Evolutionary conservation across 1,139 yeast genomes (phyloP).

Genomic region (Saccharomycopsis crataegensis): DNA sequence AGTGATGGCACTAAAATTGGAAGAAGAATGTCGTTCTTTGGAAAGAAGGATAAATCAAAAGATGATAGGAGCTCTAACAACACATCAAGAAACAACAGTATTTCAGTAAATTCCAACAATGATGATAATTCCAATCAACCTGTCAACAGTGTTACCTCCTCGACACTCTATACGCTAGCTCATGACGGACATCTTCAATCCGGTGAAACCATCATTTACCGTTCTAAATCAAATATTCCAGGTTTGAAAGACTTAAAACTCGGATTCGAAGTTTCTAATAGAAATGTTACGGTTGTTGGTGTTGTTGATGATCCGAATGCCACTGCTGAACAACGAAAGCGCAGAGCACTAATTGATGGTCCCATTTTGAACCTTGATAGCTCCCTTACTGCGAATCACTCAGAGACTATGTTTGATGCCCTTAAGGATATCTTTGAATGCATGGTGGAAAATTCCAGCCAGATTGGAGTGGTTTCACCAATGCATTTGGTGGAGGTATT

Average conservation of each 20-base stretch:
- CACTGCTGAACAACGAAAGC: slow-evolving; percentile 67
- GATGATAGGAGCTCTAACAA: not conserved
- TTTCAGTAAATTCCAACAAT: not conserved
- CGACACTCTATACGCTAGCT: not conserved
- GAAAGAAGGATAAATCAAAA: slow-evolving; percentile 10
- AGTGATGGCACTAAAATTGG: not conserved
- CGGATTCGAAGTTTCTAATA: slow-evolving; percentile 27
- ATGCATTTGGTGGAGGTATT: slow-evolving; percentile 61
- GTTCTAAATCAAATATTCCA: slow-evolving; percentile 18
- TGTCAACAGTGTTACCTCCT: not conserved
- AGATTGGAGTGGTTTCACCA: slow-evolving; percentile 84
- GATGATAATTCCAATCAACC: not conserved
- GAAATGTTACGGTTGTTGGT: slow-evolving; percentile 18
- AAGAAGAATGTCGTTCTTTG: slow-evolving; percentile 14
- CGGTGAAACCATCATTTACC: not conserved
- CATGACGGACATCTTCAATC: not conserved
- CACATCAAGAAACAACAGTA: not conserved
- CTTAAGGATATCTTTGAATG: slow-evolving; percentile 81
- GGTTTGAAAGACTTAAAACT: slow-evolving; percentile 28
- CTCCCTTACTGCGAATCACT: slow-evolving; percentile 43
- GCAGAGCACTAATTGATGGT: slow-evolving; percentile 72
- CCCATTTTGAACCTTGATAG: slow-evolving; percentile 80
- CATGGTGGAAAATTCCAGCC: slow-evolving; percentile 63
- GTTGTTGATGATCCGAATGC: slow-evolving; percentile 41
- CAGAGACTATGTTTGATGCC: slow-evolving; percentile 58